Percentiles rank a stretch among this genome's conserved stretches.
These are phyloP conservation scores for Cytidiella melzeri DNA, from an alignment of 768 basidiomycete species.

Conservation along the genomic window DNA sequence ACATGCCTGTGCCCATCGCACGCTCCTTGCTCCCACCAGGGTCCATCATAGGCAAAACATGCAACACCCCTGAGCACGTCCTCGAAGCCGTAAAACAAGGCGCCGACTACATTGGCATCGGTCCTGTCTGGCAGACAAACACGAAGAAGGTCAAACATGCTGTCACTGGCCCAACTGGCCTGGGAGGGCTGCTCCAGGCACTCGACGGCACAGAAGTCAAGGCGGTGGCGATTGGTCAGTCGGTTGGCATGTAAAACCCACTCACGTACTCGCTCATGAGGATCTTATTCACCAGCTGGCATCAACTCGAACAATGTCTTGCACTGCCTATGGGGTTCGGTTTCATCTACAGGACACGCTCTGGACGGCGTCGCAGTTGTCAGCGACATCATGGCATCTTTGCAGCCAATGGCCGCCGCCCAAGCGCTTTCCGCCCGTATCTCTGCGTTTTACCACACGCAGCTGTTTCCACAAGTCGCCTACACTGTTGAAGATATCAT, in stretches of 20 bases:
- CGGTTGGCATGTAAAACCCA: not conserved
- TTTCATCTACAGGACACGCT: constrained; percentile 47
- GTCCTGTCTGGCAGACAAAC: constrained; percentile 73
- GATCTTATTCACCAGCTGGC: constrained; percentile 52
- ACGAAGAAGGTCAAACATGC: constrained; percentile 70
- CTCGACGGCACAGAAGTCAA: constrained; percentile 60
- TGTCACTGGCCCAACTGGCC: constrained; percentile 65
- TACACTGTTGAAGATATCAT: constrained; percentile 33
- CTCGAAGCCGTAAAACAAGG: constrained; percentile 52
- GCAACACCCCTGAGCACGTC: constrained; percentile 63
- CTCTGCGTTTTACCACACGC: constrained; percentile 32
- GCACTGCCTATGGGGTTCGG: constrained; percentile 66
- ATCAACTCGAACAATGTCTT: constrained; percentile 77
- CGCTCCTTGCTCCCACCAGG: constrained; percentile 61
- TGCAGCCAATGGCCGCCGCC: constrained; percentile 47
- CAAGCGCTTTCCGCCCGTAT: constrained; percentile 38
- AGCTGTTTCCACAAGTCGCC: not conserved
- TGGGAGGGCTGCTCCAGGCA: constrained; percentile 58
- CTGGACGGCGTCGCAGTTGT: constrained; percentile 87
- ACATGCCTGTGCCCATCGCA: constrained; percentile 67
- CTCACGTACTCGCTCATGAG: not conserved
- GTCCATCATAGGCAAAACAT: constrained; percentile 76
- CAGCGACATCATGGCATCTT: constrained; percentile 74
- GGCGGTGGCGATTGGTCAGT: constrained; percentile 81
- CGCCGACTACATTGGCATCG: constrained; percentile 86